Conservation (phyloP, 164 flowering plant genomes). For the Berberis vulgaris region DNA sequence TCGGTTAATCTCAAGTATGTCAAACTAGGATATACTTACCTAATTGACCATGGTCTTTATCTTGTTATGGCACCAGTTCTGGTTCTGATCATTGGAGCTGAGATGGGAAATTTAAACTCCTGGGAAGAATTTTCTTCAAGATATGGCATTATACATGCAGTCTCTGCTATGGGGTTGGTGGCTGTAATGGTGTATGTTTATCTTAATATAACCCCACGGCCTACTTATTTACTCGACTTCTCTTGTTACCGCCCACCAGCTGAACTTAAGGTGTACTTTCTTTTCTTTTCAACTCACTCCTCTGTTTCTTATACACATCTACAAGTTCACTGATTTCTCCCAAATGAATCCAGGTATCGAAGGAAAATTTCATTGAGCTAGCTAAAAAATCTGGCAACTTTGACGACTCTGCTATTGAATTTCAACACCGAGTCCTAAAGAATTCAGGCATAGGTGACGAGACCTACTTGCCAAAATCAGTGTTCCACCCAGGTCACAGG, state of each 20-base stretch:
- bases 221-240: conserved; percentile 53
- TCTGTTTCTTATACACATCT: no score
- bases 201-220: conserved; percentile 27
- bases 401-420: conserved; percentile 30
- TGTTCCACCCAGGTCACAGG: conserved; percentile 32
- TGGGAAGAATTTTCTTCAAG: conserved; percentile 15
- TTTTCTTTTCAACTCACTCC: background rate
- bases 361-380: conserved; percentile 41
- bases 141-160: conserved; percentile 7
- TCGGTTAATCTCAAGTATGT: conserved; percentile 63
- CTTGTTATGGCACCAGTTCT: conserved; percentile 23
- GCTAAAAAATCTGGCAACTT: conserved; percentile 54
- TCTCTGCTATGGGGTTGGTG: conserved; percentile 19
- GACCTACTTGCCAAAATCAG: conserved; percentile 42
- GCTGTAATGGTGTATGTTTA: conserved; percentile 17
- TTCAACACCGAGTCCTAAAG: conserved; percentile 35
- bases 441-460: conserved; percentile 64
- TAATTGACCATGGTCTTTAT: conserved; percentile 28
- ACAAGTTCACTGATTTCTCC: background rate
- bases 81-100: conserved; percentile 16
- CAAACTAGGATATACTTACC: conserved; percentile 50
- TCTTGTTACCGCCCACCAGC: conserved; percentile 54
- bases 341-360: conserved; percentile 26
- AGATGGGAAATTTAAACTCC: conserved; percentile 20
- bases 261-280: conserved; percentile 48